These are phyloP conservation scores for Aspergillus cavernicola DNA, from an alignment of 495 filamentous ascomycete genomes.

Conservation along the genomic window DNA sequence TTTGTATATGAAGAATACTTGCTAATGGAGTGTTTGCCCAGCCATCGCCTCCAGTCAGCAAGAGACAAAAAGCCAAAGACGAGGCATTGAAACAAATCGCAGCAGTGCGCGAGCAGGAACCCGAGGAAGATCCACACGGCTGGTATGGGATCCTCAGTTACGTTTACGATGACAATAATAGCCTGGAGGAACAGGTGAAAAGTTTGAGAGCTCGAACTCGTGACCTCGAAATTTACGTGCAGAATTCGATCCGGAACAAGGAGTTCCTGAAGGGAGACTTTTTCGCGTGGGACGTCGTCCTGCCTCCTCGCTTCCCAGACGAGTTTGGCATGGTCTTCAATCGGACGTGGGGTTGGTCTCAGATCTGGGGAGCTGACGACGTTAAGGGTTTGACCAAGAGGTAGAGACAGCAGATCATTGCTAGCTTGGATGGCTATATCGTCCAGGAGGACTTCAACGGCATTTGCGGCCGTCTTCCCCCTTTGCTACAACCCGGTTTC, in stretches of 20 bases:
- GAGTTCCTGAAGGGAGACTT: background rate
- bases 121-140: background rate
- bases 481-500: background rate
- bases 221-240: background rate
- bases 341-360: background rate
- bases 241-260: background rate
- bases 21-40: background rate
- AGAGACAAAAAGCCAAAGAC: background rate
- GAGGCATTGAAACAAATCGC: background rate
- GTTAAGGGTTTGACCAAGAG: background rate
- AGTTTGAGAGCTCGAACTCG: background rate
- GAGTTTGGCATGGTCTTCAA: background rate
- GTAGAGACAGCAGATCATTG: background rate
- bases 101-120: background rate
- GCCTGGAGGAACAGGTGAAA: background rate
- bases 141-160: background rate
- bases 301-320: background rate
- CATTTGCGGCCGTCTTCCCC: background rate
- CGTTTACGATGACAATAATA: background rate
- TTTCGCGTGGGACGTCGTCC: background rate
- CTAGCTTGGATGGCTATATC: background rate
- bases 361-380: background rate
- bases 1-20: background rate
- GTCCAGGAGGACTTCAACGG: background rate
- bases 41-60: background rate